phyloP scores from a whole-genome alignment of 371 early-diverging fungal species.

The Circinella minor region DNA sequence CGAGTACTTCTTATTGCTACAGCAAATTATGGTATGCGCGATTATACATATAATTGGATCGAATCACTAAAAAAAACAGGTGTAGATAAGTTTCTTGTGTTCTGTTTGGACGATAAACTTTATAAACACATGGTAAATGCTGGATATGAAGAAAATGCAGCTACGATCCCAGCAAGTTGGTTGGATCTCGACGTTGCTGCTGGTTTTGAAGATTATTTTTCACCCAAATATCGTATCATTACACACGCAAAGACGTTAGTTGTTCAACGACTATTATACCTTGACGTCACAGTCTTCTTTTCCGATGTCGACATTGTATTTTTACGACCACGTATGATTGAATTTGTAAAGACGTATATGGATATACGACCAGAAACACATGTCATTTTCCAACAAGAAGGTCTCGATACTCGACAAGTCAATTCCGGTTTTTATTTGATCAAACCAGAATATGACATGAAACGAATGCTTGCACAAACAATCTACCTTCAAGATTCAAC shows the following conservation, averaged over 20 bases:
- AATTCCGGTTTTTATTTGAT: slow-evolving; percentile 50
- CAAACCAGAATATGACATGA: slow-evolving; percentile 37
- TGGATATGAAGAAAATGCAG: slow-evolving; percentile 27
- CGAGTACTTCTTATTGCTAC: slow-evolving; percentile 21
- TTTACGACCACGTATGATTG: slow-evolving; percentile 37
- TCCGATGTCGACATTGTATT: slow-evolving; percentile 50
- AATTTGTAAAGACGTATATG: slow-evolving; percentile 30
- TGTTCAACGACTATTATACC: slow-evolving; percentile 45
- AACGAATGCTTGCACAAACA: slow-evolving; percentile 38
- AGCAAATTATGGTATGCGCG: slow-evolving; percentile 33
- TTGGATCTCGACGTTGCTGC: slow-evolving; percentile 23
- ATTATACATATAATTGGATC: slow-evolving; percentile 37
- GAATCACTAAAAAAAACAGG: slow-evolving; percentile 28
- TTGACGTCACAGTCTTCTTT: slow-evolving; percentile 44
- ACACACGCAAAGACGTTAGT: slow-evolving; percentile 42
- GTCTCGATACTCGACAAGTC: slow-evolving; percentile 32
- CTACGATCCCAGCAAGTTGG: slow-evolving; percentile 28
- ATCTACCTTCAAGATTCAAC: slow-evolving; percentile 39
- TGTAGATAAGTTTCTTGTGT: slow-evolving; percentile 28
- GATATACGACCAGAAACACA: slow-evolving; percentile 41
- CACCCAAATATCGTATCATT: slow-evolving; percentile 12
- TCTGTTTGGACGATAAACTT: slow-evolving; percentile 32
- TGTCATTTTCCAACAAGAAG: slow-evolving; percentile 47
- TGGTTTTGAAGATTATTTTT: slow-evolving; percentile 24
- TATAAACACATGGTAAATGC: slow-evolving; percentile 23